A percentile compares a stretch with the other conserved stretches of the same genome.
Evolutionary conservation across 305 asterid species (phyloP).

Genomic region (Fraxinus sp.): DNA sequence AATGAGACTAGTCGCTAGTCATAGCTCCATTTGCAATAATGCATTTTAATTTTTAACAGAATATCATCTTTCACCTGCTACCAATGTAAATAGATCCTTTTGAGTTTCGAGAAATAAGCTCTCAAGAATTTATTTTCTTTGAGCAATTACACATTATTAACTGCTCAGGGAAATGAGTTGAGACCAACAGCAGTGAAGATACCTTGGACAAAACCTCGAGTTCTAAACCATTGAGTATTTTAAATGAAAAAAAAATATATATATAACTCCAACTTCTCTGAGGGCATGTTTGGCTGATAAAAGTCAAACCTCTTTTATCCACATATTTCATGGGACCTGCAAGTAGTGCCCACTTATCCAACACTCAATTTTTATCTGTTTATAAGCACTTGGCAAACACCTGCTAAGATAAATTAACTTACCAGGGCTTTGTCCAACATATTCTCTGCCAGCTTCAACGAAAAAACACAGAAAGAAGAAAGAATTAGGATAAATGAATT

Average conservation of each 20-base stretch:
- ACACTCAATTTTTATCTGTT: neutral
- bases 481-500: constrained; percentile 21
- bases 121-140: neutral
- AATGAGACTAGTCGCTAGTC: neutral
- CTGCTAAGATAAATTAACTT: constrained; percentile 26
- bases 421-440: constrained; percentile 87
- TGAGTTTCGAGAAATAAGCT: neutral
- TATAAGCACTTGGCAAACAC: neutral
- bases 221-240: neutral
- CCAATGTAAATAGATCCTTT: neutral
- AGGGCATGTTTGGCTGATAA: neutral
- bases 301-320: neutral
- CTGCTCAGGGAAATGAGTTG: neutral
- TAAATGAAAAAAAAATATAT: neutral
- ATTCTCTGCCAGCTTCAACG: constrained; percentile 71
- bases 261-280: constrained; percentile 5
- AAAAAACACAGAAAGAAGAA: constrained; percentile 24
- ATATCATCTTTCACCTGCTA: neutral
- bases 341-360: neutral
- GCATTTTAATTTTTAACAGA: neutral
- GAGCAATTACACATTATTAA: neutral
- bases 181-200: neutral
- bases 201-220: neutral
- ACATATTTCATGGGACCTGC: neutral
- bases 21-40: neutral